Evolutionary conservation across 1,284 basidiomycete species (phyloP).

Genomic region (Malassezia sp.): DNA sequence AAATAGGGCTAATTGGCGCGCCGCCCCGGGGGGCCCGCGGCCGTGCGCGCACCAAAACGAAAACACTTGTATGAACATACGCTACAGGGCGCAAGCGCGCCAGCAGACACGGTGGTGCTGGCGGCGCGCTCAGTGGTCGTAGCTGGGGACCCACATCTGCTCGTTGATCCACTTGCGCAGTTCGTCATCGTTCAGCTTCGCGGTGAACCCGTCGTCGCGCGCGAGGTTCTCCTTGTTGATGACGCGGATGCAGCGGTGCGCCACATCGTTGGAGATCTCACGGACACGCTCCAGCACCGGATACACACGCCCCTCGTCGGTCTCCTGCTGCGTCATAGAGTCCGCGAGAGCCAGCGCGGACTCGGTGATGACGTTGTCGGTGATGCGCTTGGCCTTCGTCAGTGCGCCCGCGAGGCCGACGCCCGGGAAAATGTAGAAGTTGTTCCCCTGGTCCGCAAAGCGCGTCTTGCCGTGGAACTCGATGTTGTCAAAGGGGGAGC

Average conservation of each 20-base stretch:
- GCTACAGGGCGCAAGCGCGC: too few species aligned
- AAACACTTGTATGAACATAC: too few species aligned
- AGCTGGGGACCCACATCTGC: constrained; percentile 41
- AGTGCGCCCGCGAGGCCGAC: constrained; percentile 49
- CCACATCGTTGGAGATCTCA: constrained; percentile 36
- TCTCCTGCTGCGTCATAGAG: constrained; percentile 63
- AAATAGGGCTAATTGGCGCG: too few species aligned
- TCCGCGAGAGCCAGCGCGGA: constrained; percentile 62
- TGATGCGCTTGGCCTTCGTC: constrained; percentile 60
- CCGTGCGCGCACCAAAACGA: too few species aligned
- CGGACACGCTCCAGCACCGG: constrained; percentile 37
- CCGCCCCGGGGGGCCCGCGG: too few species aligned
- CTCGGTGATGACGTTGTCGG: constrained; percentile 60
- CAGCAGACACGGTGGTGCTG: too few species aligned
- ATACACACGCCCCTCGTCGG: constrained; percentile 46
- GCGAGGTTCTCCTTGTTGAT: constrained; percentile 37
- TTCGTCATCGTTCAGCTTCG: constrained; percentile 29
- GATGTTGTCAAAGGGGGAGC: constrained; percentile 71
- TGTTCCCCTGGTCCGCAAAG: constrained; percentile 82
- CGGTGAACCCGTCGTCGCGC: constrained; percentile 36
- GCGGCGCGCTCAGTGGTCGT: constrained; percentile 20
- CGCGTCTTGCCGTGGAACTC: constrained; percentile 55
- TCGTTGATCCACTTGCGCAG: constrained; percentile 32
- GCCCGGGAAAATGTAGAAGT: constrained; percentile 52
- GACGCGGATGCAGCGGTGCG: constrained; percentile 33